These are phyloP conservation scores for Raphanus hybrid DNA, from an alignment of 441 rosid genomes.

Conservation along the genomic window DNA sequence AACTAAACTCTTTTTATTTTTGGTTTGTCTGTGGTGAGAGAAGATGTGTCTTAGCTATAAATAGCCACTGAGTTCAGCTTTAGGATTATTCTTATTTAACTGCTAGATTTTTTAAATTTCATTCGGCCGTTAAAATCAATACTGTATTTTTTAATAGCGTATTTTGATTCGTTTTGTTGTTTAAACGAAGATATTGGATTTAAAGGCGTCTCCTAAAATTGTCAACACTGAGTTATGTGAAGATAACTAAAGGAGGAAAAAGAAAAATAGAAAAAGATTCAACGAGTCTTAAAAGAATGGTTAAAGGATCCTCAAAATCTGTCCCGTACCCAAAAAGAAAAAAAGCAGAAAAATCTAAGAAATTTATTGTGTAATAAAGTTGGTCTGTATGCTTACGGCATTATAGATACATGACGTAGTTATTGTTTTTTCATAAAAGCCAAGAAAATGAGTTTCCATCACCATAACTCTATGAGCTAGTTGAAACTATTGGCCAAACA, in stretches of 20 bases:
- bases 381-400: slow-evolving; percentile 39
- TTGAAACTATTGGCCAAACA: neutral
- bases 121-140: slow-evolving; percentile 40
- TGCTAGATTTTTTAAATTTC: slow-evolving; percentile 7
- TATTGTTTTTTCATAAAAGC: neutral
- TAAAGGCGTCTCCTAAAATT: slow-evolving; percentile 31
- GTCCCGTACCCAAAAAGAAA: slow-evolving; percentile 39
- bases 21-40: slow-evolving; percentile 41
- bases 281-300: slow-evolving; percentile 42
- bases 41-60: slow-evolving; percentile 41
- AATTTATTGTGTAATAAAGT: slow-evolving; percentile 36
- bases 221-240: slow-evolving; percentile 43
- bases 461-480: slow-evolving; percentile 21
- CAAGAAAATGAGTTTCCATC: slow-evolving; percentile 12
- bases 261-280: slow-evolving; percentile 24
- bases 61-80: slow-evolving; percentile 38
- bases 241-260: slow-evolving; percentile 27
- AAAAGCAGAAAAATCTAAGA: slow-evolving; percentile 36
- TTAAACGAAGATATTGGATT: slow-evolving; percentile 22
- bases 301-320: slow-evolving; percentile 47
- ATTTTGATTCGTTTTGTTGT: neutral
- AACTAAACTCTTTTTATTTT: neutral
- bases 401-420: slow-evolving; percentile 35
- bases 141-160: neutral
- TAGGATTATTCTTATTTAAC: slow-evolving; percentile 7